A percentile compares a stretch with the other conserved stretches of the same genome.
Evolutionary conservation across 495 filamentous ascomycete genomes (phyloP).

Genomic region (Achaetomiella virescens): DNA sequence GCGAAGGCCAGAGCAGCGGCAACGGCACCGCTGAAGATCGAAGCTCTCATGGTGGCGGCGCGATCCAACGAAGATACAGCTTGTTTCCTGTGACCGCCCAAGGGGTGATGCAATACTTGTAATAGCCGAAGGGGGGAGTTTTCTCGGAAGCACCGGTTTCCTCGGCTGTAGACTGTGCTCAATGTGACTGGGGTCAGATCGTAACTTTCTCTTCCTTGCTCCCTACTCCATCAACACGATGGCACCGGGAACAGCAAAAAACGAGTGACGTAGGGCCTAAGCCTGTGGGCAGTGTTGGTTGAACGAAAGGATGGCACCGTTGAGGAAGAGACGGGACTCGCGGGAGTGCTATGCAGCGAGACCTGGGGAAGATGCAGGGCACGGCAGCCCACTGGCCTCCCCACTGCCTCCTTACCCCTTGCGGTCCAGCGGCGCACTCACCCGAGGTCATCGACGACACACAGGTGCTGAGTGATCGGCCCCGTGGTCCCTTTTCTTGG

Average conservation of each 20-base stretch:
- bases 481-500: too few species aligned
- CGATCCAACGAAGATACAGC: too few species aligned
- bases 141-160: conserved; percentile 10
- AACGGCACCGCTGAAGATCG: conserved; percentile 17
- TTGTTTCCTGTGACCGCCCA: neutral
- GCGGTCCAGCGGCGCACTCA: too few species aligned
- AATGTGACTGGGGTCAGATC: conserved; percentile 25
- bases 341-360: too few species aligned
- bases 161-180: conserved; percentile 6
- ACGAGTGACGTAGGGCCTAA: neutral
- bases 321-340: neutral
- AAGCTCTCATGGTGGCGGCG: conserved; percentile 18
- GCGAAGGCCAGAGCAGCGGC: conserved; percentile 23
- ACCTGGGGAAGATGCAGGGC: neutral
- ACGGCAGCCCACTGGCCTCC: neutral
- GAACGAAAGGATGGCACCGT: neutral
- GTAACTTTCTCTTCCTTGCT: conserved; percentile 3
- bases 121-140: neutral
- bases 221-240: conserved; percentile 7
- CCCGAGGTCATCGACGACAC: too few species aligned
- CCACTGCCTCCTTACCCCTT: too few species aligned
- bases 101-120: conserved; percentile 6
- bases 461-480: too few species aligned
- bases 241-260: neutral
- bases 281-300: neutral